These are phyloP conservation scores for Corylus avellana DNA, from an alignment of 306 rosid species.

Conservation along the genomic window DNA sequence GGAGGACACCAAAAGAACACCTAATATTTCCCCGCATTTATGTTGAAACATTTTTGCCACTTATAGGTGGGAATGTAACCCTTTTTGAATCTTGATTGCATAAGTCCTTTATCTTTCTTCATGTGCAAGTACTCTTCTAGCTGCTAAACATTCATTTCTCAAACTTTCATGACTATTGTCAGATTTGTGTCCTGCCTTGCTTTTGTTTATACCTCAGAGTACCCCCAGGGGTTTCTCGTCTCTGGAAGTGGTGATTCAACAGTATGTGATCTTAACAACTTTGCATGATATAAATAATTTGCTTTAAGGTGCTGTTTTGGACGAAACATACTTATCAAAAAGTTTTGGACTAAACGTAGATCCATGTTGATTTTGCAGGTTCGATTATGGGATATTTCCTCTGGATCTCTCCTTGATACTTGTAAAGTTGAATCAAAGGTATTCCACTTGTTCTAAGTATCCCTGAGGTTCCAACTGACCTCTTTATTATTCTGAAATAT, in stretches of 20 bases:
- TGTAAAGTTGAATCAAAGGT: constrained; percentile 78
- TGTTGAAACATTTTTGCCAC: not conserved
- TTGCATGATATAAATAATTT: constrained; percentile 18
- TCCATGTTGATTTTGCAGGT: constrained; percentile 52
- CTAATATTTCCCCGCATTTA: too few species aligned
- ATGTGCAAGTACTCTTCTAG: constrained; percentile 11
- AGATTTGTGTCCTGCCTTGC: constrained; percentile 88
- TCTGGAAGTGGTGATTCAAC: constrained; percentile 97
- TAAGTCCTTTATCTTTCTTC: not conserved
- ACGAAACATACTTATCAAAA: too few species aligned
- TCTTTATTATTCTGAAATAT: constrained; percentile 5
- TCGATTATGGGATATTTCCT: constrained; percentile 75
- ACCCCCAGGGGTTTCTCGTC: constrained; percentile 61
- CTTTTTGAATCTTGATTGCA: not conserved
- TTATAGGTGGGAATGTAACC: not conserved
- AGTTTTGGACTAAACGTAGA: constrained; percentile 9
- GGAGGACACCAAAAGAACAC: too few species aligned
- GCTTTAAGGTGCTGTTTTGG: constrained; percentile 18
- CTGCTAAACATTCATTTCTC: constrained; percentile 11
- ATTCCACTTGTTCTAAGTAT: constrained; percentile 23
- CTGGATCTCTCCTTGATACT: constrained; percentile 75
- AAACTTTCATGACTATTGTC: constrained; percentile 25
- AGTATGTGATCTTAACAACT: constrained; percentile 45
- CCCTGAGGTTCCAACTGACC: constrained; percentile 9
- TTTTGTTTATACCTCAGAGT: constrained; percentile 56